Percentiles rank a stretch among this genome's conserved stretches.
These are phyloP conservation scores for Udeniomyces megalosporus DNA, from an alignment of 768 basidiomycete genomes.

Conservation along the genomic window DNA sequence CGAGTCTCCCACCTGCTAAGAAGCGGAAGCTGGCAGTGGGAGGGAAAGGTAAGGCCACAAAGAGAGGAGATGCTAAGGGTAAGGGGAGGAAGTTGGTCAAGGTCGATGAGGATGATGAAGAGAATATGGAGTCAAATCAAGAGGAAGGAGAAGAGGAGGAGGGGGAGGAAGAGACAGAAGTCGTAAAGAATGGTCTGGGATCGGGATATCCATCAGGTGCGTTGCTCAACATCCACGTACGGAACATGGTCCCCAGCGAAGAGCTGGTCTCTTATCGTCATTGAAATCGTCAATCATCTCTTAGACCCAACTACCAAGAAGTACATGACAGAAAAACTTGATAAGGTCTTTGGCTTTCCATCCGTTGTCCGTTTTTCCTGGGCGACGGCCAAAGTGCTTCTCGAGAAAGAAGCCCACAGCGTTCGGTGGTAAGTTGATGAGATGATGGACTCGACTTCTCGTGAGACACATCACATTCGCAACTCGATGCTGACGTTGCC, in stretches of 20 bases:
- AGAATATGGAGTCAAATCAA: slow-evolving; percentile 12
- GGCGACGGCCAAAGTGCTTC: slow-evolving; percentile 71
- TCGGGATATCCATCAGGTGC: slow-evolving; percentile 12
- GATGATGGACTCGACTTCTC: not conserved
- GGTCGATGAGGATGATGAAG: slow-evolving; percentile 17
- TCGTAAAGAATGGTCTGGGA: slow-evolving; percentile 18
- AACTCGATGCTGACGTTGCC: not conserved
- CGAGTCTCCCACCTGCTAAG: not conserved
- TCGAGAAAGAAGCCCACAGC: slow-evolving; percentile 63
- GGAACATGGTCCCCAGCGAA: slow-evolving; percentile 32
- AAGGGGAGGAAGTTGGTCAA: slow-evolving; percentile 13
- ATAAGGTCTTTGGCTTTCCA: slow-evolving; percentile 85
- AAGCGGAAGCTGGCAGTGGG: slow-evolving; percentile 3
- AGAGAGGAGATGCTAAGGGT: slow-evolving; percentile 15
- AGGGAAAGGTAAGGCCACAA: slow-evolving; percentile 4
- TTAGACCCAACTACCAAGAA: slow-evolving; percentile 81
- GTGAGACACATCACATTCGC: too few species aligned
- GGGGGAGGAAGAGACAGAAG: slow-evolving; percentile 13
- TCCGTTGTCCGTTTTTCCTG: slow-evolving; percentile 83
- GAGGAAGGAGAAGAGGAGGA: slow-evolving; percentile 16
- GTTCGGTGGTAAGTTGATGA: slow-evolving; percentile 53
- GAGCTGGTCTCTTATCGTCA: too few species aligned
- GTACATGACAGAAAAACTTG: slow-evolving; percentile 59
- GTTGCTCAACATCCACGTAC: too few species aligned
- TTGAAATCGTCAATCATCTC: not conserved